Evolutionary conservation across 2,329 filamentous ascomycete genomes (phyloP).

Genomic region (Fusarium luffae): DNA sequence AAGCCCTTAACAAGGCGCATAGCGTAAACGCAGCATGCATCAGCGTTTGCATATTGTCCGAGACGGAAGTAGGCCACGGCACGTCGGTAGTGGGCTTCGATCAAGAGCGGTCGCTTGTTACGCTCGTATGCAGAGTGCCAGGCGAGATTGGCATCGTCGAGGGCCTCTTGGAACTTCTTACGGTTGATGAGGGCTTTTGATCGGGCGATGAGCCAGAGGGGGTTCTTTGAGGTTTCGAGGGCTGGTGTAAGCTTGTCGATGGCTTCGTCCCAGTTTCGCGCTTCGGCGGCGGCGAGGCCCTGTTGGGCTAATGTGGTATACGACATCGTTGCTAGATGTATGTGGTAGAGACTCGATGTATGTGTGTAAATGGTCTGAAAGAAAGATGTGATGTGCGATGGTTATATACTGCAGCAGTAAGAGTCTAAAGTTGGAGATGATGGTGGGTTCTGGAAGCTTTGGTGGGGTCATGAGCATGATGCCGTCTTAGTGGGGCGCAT

Average conservation of each 20-base stretch:
- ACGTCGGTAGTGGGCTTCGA: conserved; percentile 84
- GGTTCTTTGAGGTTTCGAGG: conserved; percentile 72
- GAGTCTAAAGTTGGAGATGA: conserved; percentile 11
- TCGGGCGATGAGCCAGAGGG: conserved; percentile 83
- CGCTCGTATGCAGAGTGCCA: conserved; percentile 72
- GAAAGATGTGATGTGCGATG: background rate
- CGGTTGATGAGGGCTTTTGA: conserved; percentile 80
- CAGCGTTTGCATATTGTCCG: conserved; percentile 78
- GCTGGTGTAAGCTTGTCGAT: conserved; percentile 76
- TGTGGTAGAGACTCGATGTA: background rate
- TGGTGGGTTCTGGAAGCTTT: conserved; percentile 51
- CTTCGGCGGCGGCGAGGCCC: conserved; percentile 74
- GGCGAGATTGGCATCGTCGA: conserved; percentile 76
- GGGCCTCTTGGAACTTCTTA: conserved; percentile 69
- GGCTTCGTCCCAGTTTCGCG: conserved; percentile 73
- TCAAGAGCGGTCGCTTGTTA: conserved; percentile 78
- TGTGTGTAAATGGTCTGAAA: background rate
- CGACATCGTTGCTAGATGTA: conserved; percentile 56
- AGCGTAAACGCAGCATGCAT: conserved; percentile 73
- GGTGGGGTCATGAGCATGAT: conserved; percentile 38
- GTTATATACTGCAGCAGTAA: background rate
- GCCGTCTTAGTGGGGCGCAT: background rate
- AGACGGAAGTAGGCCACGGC: conserved; percentile 78
- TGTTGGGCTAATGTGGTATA: conserved; percentile 61
- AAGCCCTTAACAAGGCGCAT: conserved; percentile 53